These are phyloP conservation scores for Butyriboletus regius DNA, from an alignment of 1,284 basidiomycete species.

Conservation along the genomic window DNA sequence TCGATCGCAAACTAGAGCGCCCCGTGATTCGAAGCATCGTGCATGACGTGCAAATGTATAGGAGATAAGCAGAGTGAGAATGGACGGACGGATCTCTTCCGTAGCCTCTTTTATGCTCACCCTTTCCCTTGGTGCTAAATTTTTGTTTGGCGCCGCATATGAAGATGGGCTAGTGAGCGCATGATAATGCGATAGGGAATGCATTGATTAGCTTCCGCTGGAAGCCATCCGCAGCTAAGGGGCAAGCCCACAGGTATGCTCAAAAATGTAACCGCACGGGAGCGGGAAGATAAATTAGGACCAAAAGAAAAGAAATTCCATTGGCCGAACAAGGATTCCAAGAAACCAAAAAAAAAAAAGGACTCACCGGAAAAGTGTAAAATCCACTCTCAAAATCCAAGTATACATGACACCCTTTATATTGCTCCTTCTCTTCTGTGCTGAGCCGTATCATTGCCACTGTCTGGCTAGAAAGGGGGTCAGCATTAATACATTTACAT, in stretches of 20 bases:
- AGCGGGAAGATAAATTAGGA: neutral
- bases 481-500: neutral
- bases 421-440: slow-evolving; percentile 56
- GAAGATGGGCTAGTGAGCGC: neutral
- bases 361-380: slow-evolving; percentile 68
- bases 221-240: neutral
- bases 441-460: slow-evolving; percentile 70
- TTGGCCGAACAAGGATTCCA: neutral
- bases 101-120: slow-evolving; percentile 1
- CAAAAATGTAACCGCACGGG: neutral
- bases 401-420: slow-evolving; percentile 63
- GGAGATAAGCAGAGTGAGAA: neutral
- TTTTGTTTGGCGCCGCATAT: neutral
- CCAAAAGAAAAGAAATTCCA: neutral
- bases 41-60: neutral
- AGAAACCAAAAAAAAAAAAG: neutral
- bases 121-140: neutral
- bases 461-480: slow-evolving; percentile 51
- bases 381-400: slow-evolving; percentile 64
- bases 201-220: neutral
- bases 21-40: neutral
- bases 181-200: neutral
- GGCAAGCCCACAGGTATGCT: neutral
- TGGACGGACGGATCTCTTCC: slow-evolving; percentile 28
- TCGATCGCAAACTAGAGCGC: neutral